These are phyloP conservation scores for Papiliotrema fonsecae DNA, from an alignment of 1,284 basidiomycete species.

Conservation along the genomic window DNA sequence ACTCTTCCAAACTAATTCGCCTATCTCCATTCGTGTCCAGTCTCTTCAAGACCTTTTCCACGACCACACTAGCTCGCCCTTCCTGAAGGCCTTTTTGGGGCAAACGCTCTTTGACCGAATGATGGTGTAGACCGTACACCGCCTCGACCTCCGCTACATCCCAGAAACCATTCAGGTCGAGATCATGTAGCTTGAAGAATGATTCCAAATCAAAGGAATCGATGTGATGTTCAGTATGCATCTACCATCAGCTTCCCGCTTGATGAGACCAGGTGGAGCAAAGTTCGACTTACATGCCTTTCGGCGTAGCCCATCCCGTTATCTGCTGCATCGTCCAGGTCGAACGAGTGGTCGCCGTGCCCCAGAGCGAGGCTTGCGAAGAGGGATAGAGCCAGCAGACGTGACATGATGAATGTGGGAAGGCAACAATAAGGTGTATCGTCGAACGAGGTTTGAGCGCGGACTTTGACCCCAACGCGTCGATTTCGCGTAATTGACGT, in stretches of 20 bases:
- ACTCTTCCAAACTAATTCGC: conserved; percentile 67
- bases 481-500: no score
- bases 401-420: conserved; percentile 9
- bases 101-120: conserved; percentile 82
- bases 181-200: conserved; percentile 68
- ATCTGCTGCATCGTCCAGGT: conserved; percentile 28
- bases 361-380: conserved; percentile 16
- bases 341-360: conserved; percentile 40
- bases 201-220: conserved; percentile 45
- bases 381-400: conserved; percentile 3
- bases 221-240: conserved; percentile 48
- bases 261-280: neutral
- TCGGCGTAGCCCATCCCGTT: conserved; percentile 49
- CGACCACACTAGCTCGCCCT: conserved; percentile 77
- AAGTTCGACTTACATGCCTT: conserved; percentile 53
- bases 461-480: no score
- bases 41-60: conserved; percentile 64
- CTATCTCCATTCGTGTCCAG: conserved; percentile 77
- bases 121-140: conserved; percentile 91
- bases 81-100: conserved; percentile 74
- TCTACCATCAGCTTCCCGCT: conserved; percentile 20
- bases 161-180: conserved; percentile 73
- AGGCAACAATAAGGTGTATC: neutral
- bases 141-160: conserved; percentile 79
- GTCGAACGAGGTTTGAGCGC: no score